Evolutionary conservation across 2,329 filamentous ascomycete species (phyloP).

Genomic region (Kalmusia sp.): DNA sequence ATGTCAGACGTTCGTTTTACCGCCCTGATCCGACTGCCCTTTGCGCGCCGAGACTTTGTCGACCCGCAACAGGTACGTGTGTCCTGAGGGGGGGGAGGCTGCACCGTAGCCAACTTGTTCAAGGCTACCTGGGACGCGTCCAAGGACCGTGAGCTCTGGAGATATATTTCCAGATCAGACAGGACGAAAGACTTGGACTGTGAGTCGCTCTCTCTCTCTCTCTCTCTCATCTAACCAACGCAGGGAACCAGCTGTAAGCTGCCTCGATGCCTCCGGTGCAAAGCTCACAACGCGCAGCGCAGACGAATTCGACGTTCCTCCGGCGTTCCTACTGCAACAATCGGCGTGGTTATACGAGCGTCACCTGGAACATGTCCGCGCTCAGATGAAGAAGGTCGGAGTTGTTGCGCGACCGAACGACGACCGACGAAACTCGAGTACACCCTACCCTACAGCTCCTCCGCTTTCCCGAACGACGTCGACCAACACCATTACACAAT

Average conservation of each 20-base stretch:
- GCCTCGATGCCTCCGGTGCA: neutral
- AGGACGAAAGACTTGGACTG: slow-evolving; percentile 86
- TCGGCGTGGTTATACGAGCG: slow-evolving; percentile 92
- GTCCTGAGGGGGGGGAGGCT: neutral
- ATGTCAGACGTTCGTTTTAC: slow-evolving; percentile 60
- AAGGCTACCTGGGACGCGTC: slow-evolving; percentile 86
- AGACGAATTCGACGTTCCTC: slow-evolving; percentile 79
- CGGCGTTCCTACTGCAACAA: slow-evolving; percentile 90
- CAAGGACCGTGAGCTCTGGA: slow-evolving; percentile 91
- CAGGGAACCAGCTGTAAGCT: slow-evolving; percentile 79
- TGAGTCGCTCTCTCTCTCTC: slow-evolving; percentile 58
- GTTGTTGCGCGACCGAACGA: slow-evolving; percentile 65
- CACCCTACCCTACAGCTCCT: no score
- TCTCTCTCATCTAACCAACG: slow-evolving; percentile 12
- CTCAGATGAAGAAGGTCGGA: slow-evolving; percentile 82
- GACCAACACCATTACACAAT: slow-evolving; percentile 57
- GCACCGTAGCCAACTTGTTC: neutral
- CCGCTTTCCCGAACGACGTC: slow-evolving; percentile 56
- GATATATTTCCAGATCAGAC: slow-evolving; percentile 80
- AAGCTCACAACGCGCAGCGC: slow-evolving; percentile 56
- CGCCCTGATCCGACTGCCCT: slow-evolving; percentile 88
- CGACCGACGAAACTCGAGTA: no score
- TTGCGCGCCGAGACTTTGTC: slow-evolving; percentile 83
- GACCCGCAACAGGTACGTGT: slow-evolving; percentile 83
- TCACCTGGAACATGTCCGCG: slow-evolving; percentile 87